phyloP scores from a whole-genome alignment of 1,284 basidiomycete genomes.

The Agroathelia rolfsii region DNA sequence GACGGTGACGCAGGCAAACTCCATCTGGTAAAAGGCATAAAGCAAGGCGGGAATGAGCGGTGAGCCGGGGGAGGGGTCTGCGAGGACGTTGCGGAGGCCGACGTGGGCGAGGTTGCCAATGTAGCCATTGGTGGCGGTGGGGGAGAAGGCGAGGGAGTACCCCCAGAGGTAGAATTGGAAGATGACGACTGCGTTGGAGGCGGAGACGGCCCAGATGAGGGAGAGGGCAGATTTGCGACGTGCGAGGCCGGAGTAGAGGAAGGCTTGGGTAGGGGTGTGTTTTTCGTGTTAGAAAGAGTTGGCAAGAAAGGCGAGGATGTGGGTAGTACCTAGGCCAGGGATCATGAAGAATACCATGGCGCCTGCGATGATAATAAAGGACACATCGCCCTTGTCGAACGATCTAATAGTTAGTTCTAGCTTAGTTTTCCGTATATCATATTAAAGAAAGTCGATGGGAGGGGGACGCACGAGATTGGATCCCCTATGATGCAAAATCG shows the following conservation, averaged over 20 bases:
- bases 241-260: constrained; percentile 83
- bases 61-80: constrained; percentile 67
- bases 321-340: constrained; percentile 51
- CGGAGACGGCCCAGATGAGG: constrained; percentile 60
- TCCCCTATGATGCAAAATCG: too few species aligned
- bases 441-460: too few species aligned
- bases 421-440: too few species aligned
- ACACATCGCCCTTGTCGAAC: constrained; percentile 66
- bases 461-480: too few species aligned
- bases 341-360: constrained; percentile 79
- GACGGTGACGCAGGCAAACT: constrained; percentile 74
- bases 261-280: constrained; percentile 35
- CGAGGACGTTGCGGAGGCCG: constrained; percentile 65
- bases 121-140: constrained; percentile 66
- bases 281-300: constrained; percentile 8
- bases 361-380: constrained; percentile 71
- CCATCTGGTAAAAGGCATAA: constrained; percentile 86
- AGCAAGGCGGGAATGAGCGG: constrained; percentile 62
- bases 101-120: constrained; percentile 73
- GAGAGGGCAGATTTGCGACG: constrained; percentile 66
- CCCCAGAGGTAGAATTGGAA: constrained; percentile 90
- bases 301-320: constrained; percentile 6
- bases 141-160: constrained; percentile 75
- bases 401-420: too few species aligned
- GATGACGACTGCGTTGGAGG: constrained; percentile 70